Conservation (phyloP, 148 eudicot species). For the Rhododendron ovatum region DNA sequence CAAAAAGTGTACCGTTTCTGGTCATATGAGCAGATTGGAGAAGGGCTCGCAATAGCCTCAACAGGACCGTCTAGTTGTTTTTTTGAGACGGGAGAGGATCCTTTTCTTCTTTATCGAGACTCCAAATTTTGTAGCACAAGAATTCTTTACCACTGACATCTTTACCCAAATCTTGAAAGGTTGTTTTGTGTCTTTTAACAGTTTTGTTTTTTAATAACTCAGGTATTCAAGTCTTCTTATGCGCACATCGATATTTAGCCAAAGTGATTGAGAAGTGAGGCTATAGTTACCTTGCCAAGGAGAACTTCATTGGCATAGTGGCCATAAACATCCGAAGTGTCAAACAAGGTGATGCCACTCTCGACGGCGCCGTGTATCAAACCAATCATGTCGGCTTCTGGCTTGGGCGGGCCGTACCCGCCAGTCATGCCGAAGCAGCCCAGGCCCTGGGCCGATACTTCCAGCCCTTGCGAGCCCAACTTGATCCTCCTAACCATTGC, state of each 20-base stretch:
- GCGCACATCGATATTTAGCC: background rate
- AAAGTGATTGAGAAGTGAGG: background rate
- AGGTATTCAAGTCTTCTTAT: no score
- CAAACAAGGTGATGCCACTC: background rate
- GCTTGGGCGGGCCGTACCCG: background rate
- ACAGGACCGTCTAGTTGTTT: background rate
- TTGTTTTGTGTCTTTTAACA: no score
- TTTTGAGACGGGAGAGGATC: background rate
- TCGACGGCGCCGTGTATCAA: background rate
- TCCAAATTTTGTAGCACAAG: background rate
- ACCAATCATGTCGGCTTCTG: background rate
- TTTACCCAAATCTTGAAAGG: no score
- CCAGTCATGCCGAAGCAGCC: background rate
- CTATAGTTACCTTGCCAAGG: background rate
- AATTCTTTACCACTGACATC: no score
- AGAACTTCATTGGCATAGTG: background rate
- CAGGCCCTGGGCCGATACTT: background rate
- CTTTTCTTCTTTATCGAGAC: background rate
- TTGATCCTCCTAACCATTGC: background rate
- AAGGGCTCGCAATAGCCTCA: no score
- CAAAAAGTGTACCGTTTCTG: no score
- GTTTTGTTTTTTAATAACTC: no score
- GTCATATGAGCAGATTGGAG: no score
- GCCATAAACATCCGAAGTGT: background rate
- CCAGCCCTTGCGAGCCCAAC: background rate